Evolutionary conservation across 352 stramenopile species (phyloP), one percentile per base, ranked within the genome.

Genomic region (Peronospora destructor): DNA sequence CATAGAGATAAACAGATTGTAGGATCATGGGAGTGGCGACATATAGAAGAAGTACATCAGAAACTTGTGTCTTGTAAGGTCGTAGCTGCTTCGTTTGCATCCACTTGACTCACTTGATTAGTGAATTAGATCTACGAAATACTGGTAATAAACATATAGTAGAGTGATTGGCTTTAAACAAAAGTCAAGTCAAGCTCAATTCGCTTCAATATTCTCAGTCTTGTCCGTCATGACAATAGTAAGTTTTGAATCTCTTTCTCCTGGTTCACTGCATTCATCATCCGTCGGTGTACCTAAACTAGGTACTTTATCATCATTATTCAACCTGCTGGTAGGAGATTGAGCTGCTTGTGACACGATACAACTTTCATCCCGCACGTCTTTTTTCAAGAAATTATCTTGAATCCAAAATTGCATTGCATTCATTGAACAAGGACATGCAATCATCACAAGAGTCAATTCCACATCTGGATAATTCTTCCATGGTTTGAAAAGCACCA

Each of bases 311-410:
- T 52, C 60, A 49, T 63, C 46, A 4, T 23, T 46, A 12, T 65
- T 55, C 32, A 51, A 50, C 40, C 33, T 61, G 5, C 34, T 45
- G 23, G 57, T 42, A 5, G 68, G 54, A 11, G 65, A 71, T 33
- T 65, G 61, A 5, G 59, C 34, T 0, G 56, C 57, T 30, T 72
- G 63, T n/a, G 68, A 54, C 32, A 85, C 64, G 25, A 80, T 54
- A 37, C 76, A 61, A 52, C 70, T 80, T 49, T 84, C 74, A 40
- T 84, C 65, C 7, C 66, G 67, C 7, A 84, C 62, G 37, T 90
- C 78, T 51, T 93, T 91, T 54, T 93, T 95, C 43, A 95, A 73
- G 60, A 92, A 95, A 63, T 71, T 91, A 69, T 95, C 84, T 59
- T 95, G 84, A 28, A 95, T 66, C 82, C 82, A 95, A 51, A 93